Evolutionary conservation across 352 stramenopile genomes (phyloP), one percentile per base, ranked within the genome.

Genomic region (Phytophthora niederhauseri): DNA sequence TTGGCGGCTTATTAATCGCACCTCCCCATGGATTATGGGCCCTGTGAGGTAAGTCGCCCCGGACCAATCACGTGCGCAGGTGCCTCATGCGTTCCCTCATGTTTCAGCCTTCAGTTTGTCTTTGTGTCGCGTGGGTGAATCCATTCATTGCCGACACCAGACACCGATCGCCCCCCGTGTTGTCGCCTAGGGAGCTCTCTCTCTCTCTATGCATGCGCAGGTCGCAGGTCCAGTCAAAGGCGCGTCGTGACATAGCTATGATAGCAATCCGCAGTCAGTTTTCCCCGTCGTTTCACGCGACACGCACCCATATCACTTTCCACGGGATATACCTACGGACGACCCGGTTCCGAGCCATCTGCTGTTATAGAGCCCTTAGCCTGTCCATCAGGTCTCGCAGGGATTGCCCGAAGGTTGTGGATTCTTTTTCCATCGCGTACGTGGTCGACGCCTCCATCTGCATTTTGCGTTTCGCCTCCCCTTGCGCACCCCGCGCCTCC

Each of bases 391-490:
- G 41, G 2, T 49, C 17, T 49, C 36, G 14, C 41, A 49, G 41
- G n/a, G 6, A 12, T 22, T 3, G 20, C 7, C 41, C 41, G 41
- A 20, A 22, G 17, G 41, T 49, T 49, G 41, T 49, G 41, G 41
- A 49, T 49, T 49, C 41, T 49, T 49, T 49, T 49, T 49, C 41
- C 41, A 22, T 8, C 17, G 15, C 41, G 41, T 49, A 49, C 41
- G 41, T 49, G 41, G 41, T 22, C 41, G 6, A 3, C 3, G 41
- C 41, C 41, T 19, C n/a, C n/a, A 49, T 49, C n/a, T 22, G 41
- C 41, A 49, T 49, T 49, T 49, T 22, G 41, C 41, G 41, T 49
- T 49, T 49, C 41, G 41, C 41, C 17, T 49, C 41, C 41, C 41
- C 41, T 17, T 49, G 17, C 41, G 41, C 41, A 48, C 14, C 15